Conservation (phyloP, 1,139 yeast species). For the Lodderomyces parapsilosis region DNA sequence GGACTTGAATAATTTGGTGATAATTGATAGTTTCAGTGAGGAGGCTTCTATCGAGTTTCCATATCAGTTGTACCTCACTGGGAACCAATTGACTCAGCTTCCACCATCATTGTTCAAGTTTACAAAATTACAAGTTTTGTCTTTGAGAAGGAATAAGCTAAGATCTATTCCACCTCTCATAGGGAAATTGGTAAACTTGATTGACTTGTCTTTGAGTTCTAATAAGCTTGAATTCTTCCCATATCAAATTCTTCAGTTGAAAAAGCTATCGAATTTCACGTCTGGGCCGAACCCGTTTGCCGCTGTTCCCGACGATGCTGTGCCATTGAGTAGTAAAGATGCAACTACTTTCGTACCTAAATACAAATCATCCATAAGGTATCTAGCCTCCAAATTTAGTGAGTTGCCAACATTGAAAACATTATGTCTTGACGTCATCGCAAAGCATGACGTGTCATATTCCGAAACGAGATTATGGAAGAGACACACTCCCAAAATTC, state of each 20-base stretch:
- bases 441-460: slow-evolving; percentile 43
- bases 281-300: slow-evolving; percentile 48
- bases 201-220: slow-evolving; percentile 41
- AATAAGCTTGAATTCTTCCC: slow-evolving; percentile 39
- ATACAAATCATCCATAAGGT: slow-evolving; percentile 26
- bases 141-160: slow-evolving; percentile 39
- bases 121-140: slow-evolving; percentile 42
- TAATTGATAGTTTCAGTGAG: slow-evolving; percentile 37
- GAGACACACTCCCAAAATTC: slow-evolving; percentile 33
- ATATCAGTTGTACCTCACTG: slow-evolving; percentile 40
- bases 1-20: slow-evolving; percentile 43
- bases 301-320: slow-evolving; percentile 25
- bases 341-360: slow-evolving; percentile 6
- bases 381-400: slow-evolving; percentile 12
- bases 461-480: slow-evolving; percentile 47
- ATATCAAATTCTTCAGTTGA: slow-evolving; percentile 32
- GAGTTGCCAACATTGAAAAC: slow-evolving; percentile 27
- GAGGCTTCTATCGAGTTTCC: slow-evolving; percentile 39
- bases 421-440: slow-evolving; percentile 35
- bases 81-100: slow-evolving; percentile 32
- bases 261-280: slow-evolving; percentile 29
- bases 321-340: slow-evolving; percentile 17
- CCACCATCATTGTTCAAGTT: slow-evolving; percentile 42
- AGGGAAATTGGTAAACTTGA: slow-evolving; percentile 29
- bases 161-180: slow-evolving; percentile 35